A percentile compares a stretch with the other conserved stretches of the same genome.
Evolutionary conservation across 2,329 filamentous ascomycete genomes (phyloP).

Genomic region (Dryadomyces sulphureus): DNA sequence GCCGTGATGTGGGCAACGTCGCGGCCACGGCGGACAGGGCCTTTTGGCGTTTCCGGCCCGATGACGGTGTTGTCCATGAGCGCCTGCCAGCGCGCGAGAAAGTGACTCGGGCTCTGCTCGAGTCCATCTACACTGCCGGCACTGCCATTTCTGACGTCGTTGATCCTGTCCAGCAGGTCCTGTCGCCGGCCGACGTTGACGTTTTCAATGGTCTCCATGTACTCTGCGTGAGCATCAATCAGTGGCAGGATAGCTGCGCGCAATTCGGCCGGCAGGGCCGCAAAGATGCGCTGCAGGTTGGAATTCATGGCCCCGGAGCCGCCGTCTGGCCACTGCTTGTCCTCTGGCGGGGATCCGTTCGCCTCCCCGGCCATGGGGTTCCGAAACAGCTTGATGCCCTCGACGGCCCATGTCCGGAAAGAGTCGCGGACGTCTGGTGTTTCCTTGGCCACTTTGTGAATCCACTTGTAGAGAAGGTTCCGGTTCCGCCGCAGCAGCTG

Average conservation of each 20-base stretch:
- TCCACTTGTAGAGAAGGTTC: conserved; percentile 49
- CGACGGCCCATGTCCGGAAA: conserved; percentile 46
- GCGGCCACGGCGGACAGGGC: conserved; percentile 36
- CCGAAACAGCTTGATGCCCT: conserved; percentile 41
- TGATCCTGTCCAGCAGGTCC: conserved; percentile 31
- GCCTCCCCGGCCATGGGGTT: not conserved
- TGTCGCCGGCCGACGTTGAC: conserved; percentile 42
- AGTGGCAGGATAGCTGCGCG: conserved; percentile 30
- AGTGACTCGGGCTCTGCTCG: conserved; percentile 49
- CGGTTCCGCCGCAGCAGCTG: conserved; percentile 50
- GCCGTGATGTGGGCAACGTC: conserved; percentile 26
- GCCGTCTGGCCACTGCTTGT: conserved; percentile 15
- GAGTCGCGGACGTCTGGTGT: conserved; percentile 50
- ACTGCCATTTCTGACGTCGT: conserved; percentile 8
- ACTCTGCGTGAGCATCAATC: conserved; percentile 44
- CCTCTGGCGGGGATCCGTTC: not conserved
- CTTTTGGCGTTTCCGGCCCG: conserved; percentile 32
- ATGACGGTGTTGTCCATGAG: conserved; percentile 56
- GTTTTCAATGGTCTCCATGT: conserved; percentile 39
- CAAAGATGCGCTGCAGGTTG: conserved; percentile 26
- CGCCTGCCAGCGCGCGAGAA: conserved; percentile 56
- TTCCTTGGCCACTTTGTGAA: conserved; percentile 54
- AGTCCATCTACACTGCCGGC: not conserved
- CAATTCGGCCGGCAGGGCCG: conserved; percentile 29
- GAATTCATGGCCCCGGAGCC: conserved; percentile 23